Conservation (phyloP, 2,329 filamentous ascomycete genomes). For the Periconia macrospinosa region DNA sequence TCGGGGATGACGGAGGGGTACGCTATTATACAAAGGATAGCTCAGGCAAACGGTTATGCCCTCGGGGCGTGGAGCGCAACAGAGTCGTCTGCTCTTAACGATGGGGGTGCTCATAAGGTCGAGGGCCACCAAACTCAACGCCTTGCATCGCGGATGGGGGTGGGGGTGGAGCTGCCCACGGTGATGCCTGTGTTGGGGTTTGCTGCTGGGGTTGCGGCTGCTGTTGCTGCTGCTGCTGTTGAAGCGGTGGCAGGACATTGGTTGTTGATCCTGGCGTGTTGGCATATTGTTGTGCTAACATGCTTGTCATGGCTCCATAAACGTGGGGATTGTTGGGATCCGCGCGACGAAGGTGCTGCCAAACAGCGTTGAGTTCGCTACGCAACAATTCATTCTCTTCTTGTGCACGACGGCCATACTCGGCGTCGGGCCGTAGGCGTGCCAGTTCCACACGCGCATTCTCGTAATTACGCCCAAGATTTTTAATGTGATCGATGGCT, state of each 20-base stretch:
- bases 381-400: conserved; percentile 53
- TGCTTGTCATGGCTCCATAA: conserved; percentile 50
- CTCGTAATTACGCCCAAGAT: conserved; percentile 42
- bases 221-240: conserved; percentile 39
- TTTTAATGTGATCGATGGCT: conserved; percentile 56
- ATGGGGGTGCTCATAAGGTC: conserved; percentile 40
- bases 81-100: conserved; percentile 17
- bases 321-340: conserved; percentile 51
- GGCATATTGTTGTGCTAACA: conserved; percentile 45
- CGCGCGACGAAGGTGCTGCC: conserved; percentile 49
- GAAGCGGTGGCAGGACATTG: conserved; percentile 42
- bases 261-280: conserved; percentile 29
- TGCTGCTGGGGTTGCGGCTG: conserved; percentile 18
- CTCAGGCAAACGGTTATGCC: background rate
- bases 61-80: background rate
- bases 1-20: conserved; percentile 10
- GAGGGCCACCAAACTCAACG: conserved; percentile 49
- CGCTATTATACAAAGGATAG: conserved; percentile 21
- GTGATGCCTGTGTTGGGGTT: conserved; percentile 35
- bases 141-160: conserved; percentile 51
- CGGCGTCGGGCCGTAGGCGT: conserved; percentile 48
- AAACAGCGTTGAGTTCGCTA: conserved; percentile 50
- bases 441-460: conserved; percentile 42
- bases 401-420: conserved; percentile 47
- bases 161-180: conserved; percentile 35